Base-by-base conservation (phyloP, 352 stramenopile species). In the Phytophthora pini region DNA sequence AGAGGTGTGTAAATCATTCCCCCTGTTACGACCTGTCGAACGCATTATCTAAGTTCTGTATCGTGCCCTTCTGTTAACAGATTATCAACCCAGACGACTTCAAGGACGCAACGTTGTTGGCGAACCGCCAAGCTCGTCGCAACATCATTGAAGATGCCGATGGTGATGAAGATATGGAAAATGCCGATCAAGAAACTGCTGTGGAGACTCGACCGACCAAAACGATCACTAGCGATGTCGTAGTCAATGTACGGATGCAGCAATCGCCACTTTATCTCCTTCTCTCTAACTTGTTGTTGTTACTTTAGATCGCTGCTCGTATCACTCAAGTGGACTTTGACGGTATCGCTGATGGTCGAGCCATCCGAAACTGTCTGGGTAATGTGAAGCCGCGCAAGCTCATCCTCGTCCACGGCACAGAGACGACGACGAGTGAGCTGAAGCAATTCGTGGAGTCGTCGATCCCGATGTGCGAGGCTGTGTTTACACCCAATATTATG, bases 341-440 rank as follows among this genome's bases (percentile, higher is more conserved):
- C 27, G 89, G 89, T 12, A 60, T 94, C 41, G 87, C 87, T 5
- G 89, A 96, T 29, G 87, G 89, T 9, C 84, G 86, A 50, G 89
- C 89, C 29, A 96, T 96, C 50, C 85, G 88, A 60, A 95, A 96
- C 55, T 95, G 86, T 63, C 59, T 96, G 61, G 87, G 87, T 44
- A 96, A 95, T 49, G 89, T 96, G 32, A 96, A 95, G 65, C 89
- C 89, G 5, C 87, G 89, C 17, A 96, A 96, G 64, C 76, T 96
- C 15, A 96, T 96, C 59, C 56, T 96, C 29, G 82, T 96, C 4
- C 87, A 95, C 47, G 89, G 89, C 52, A 94, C 89, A 6, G 82
- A 92, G 53, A 79, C 76, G 54, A 95, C 87, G 11, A 95, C 89
- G 44, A 77, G 59, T 40, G 87, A 94, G 34, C 73, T 96, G 5